phyloP scores from a whole-genome alignment of 768 basidiomycete genomes.

The Antrodiella citrinella region DNA sequence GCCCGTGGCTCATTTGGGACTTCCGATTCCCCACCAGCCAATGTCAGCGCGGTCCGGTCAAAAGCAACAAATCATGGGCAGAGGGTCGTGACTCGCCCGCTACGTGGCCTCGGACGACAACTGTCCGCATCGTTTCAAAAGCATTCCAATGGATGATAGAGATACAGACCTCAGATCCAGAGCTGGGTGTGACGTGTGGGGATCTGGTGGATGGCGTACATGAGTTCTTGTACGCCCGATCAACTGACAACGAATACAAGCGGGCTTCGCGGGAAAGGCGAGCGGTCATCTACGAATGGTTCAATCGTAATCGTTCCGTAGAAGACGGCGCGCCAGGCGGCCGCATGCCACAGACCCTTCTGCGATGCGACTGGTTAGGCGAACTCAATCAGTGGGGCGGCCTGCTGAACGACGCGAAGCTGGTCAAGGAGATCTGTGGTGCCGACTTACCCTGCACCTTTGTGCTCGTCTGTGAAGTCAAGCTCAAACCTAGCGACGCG shows the following conservation, averaged over 20 bases:
- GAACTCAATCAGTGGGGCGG: conserved; percentile 57
- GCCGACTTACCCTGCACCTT: conserved; percentile 51
- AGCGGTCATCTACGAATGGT: conserved; percentile 40
- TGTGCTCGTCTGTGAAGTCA: conserved; percentile 42
- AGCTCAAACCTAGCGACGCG: conserved; percentile 34
- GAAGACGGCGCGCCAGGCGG: conserved; percentile 63
- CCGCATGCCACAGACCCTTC: conserved; percentile 50
- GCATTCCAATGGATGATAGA: conserved; percentile 50
- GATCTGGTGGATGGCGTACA: conserved; percentile 54
- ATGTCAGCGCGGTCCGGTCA: conserved; percentile 57
- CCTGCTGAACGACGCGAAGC: conserved; percentile 34
- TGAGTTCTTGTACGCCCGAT: conserved; percentile 39
- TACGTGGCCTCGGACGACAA: conserved; percentile 50
- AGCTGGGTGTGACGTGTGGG: conserved; percentile 58
- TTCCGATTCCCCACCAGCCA: conserved; percentile 59
- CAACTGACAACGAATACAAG: conserved; percentile 47
- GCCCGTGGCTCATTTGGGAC: conserved; percentile 55
- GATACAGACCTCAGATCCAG: conserved; percentile 33
- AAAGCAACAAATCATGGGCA: conserved; percentile 54
- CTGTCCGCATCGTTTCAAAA: conserved; percentile 45
- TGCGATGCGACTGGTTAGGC: conserved; percentile 60
- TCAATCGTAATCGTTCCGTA: conserved; percentile 59
- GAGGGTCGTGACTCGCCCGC: conserved; percentile 57
- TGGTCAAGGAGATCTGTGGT: conserved; percentile 33
- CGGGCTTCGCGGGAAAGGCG: conserved; percentile 27